A percentile compares a stretch with the other conserved stretches of the same genome.
phyloP scores from a whole-genome alignment of 225 moss, liverwort and hornwort species.

The Bryoerythrophyllum caledonicum region DNA sequence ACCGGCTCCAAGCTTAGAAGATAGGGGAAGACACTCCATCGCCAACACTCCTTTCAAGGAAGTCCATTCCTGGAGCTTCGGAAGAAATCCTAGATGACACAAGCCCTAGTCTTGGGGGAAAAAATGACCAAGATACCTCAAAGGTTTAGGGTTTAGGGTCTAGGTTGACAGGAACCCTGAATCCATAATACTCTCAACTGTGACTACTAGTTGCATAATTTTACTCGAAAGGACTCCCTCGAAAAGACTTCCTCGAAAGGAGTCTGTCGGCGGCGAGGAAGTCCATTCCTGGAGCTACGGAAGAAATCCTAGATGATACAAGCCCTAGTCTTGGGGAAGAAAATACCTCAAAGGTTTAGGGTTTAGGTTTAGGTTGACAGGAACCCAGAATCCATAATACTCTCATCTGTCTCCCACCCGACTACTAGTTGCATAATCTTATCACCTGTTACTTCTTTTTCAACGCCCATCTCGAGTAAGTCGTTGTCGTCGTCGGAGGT shows the following conservation, averaged over 20 bases:
- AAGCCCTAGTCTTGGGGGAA: neutral
- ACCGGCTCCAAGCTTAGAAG: no score
- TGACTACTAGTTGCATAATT: neutral
- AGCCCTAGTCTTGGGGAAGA: neutral
- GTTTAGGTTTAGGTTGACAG: no score
- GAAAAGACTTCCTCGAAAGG: no score
- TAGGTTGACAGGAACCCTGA: no score
- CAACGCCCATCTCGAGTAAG: slow-evolving; percentile 74
- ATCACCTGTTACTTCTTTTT: slow-evolving; percentile 49
- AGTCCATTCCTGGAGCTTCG: neutral
- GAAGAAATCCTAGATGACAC: neutral
- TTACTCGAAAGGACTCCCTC: no score
- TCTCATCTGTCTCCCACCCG: neutral
- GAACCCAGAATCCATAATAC: no score
- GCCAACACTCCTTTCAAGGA: neutral
- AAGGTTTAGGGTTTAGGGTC: no score
- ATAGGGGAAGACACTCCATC: neutral
- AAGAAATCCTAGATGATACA: no score
- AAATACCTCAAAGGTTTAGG: neutral
- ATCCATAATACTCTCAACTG: neutral
- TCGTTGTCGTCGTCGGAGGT: slow-evolving; percentile 1
- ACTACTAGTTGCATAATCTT: neutral
- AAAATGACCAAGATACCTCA: neutral
- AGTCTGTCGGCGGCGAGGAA: no score
- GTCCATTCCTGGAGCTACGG: neutral